Evolutionary conservation across 2,329 filamentous ascomycete genomes (phyloP).

Genomic region (Pseudogymnoascus sp.): DNA sequence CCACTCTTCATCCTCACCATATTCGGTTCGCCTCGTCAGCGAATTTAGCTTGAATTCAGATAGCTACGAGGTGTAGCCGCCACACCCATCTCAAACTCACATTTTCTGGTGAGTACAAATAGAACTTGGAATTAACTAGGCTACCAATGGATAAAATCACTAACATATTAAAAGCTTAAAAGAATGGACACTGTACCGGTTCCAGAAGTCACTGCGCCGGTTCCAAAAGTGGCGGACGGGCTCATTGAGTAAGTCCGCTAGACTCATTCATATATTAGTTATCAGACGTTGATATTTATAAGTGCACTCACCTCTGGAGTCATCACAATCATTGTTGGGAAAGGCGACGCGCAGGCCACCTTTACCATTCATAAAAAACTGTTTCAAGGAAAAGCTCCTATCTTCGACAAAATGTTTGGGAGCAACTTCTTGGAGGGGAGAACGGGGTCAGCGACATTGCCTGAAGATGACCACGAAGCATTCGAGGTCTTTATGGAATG

Average conservation of each 20-base stretch:
- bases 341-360: not conserved
- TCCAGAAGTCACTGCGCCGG: not conserved
- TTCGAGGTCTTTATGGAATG: not conserved
- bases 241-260: not conserved
- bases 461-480: not conserved
- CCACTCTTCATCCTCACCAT: not conserved
- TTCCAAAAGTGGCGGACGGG: accelerated
- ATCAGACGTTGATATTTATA: not conserved
- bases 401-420: not conserved
- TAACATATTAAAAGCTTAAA: not conserved
- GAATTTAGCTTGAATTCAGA: not conserved
- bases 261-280: not conserved
- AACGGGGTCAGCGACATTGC: not conserved
- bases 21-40: too few species aligned
- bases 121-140: not conserved
- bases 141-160: not conserved
- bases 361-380: not conserved
- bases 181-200: not conserved
- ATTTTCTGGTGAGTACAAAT: not conserved
- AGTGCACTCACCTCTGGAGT: not conserved
- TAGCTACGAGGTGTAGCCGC: not conserved
- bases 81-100: not conserved
- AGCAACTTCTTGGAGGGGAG: not conserved
- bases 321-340: not conserved
- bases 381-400: not conserved